phyloP scores from a whole-genome alignment of 192 early-diverging fungal species.

The Dimargaris cristalligena region DNA sequence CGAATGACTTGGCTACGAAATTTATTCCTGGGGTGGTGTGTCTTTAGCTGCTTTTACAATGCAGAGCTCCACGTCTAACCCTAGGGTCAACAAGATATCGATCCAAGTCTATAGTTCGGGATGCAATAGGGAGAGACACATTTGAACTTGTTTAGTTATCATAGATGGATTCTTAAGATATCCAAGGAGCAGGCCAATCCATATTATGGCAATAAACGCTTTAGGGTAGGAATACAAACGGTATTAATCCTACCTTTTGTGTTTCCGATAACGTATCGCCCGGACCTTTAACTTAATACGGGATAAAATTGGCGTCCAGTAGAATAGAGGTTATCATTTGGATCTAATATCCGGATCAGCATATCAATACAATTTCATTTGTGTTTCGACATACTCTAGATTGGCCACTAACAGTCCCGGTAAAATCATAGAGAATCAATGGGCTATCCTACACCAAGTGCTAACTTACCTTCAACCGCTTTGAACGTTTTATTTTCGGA shows the following conservation, averaged over 20 bases:
- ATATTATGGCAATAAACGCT: not conserved
- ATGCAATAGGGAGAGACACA: not conserved
- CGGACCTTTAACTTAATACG: conserved; percentile 58
- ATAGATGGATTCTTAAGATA: not conserved
- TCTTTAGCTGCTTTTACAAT: conserved; percentile 32
- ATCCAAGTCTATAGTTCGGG: conserved; percentile 31
- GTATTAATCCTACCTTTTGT: conserved; percentile 24
- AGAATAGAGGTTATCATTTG: too few relatives aligned
- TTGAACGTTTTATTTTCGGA: conserved; percentile 28
- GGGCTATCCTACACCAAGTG: too few relatives aligned
- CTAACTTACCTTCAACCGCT: conserved; percentile 3
- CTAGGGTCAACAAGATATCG: conserved; percentile 31
- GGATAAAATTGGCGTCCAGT: too few relatives aligned
- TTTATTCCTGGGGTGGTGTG: too few relatives aligned
- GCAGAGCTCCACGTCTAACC: conserved; percentile 44
- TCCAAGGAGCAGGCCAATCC: not conserved
- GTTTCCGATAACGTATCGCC: conserved; percentile 47
- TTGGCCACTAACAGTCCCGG: too few relatives aligned
- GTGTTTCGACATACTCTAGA: too few relatives aligned
- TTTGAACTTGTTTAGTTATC: not conserved
- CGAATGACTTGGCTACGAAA: too few relatives aligned
- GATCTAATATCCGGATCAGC: too few relatives aligned
- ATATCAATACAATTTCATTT: too few relatives aligned
- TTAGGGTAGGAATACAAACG: not conserved
- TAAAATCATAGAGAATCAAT: too few relatives aligned